phyloP scores from a whole-genome alignment of 2,329 filamentous ascomycete genomes.

The Cladophialophora exuberans region DNA sequence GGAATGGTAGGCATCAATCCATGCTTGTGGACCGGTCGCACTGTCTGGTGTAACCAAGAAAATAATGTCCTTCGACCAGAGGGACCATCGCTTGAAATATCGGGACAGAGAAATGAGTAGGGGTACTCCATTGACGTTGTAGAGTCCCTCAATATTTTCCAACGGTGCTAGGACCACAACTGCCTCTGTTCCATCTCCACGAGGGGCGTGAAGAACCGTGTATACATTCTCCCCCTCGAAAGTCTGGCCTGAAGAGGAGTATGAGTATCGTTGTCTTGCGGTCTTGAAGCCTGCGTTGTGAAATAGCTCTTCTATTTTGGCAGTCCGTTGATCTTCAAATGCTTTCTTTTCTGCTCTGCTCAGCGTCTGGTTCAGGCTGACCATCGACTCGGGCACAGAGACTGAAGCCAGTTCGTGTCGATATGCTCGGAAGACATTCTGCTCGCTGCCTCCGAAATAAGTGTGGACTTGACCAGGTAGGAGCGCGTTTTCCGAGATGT shows the following conservation, averaged over 20 bases:
- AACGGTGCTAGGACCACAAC: constrained; percentile 90
- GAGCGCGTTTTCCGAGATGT: constrained; percentile 96
- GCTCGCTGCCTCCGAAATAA: constrained; percentile 95
- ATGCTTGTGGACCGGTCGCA: constrained; percentile 86
- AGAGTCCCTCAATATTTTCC: constrained; percentile 75
- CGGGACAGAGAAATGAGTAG: constrained; percentile 83
- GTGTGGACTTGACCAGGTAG: constrained; percentile 96
- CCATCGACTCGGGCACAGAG: constrained; percentile 6
- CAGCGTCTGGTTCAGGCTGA: constrained; percentile 49
- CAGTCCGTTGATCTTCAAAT: constrained; percentile 38
- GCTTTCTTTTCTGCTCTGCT: constrained; percentile 21
- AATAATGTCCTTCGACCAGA: constrained; percentile 99
- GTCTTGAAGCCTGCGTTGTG: constrained; percentile 81
- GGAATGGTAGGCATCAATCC: constrained; percentile 97
- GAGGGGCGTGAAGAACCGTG: constrained; percentile 86
- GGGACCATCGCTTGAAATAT: constrained; percentile 96
- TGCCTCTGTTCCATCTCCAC: constrained; percentile 94
- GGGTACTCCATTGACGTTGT: constrained; percentile 86
- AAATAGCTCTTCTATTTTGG: constrained; percentile 75
- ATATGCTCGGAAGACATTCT: constrained; percentile 91
- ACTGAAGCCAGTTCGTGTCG: constrained; percentile 73
- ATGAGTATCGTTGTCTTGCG: constrained; percentile 85
- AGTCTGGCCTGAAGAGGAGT: constrained; percentile 73
- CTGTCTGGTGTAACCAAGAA: constrained; percentile 88
- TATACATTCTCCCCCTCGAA: constrained; percentile 89